Conservation (phyloP, 805 yeast species). For the Zygoascus bituminiphila region DNA sequence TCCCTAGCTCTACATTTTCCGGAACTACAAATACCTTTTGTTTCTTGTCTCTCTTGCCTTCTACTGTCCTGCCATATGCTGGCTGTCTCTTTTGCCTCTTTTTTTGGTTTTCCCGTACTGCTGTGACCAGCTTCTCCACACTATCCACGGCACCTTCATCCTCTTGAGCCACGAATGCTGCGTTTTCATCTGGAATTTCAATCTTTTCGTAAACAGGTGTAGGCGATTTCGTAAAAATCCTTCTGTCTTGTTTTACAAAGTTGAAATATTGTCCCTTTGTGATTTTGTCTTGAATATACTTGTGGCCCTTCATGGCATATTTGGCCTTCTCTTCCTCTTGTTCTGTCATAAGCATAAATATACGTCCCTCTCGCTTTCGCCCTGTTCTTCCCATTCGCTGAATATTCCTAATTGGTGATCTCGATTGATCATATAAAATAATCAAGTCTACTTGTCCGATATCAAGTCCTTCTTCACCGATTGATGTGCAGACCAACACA, state of each 20-base stretch:
- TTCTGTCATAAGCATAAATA: constrained; percentile 64
- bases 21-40: constrained; percentile 13
- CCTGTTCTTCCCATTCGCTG: constrained; percentile 99
- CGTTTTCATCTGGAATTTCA: constrained; percentile 64
- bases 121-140: not conserved
- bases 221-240: not conserved
- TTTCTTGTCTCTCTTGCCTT: constrained; percentile 3
- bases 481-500: constrained; percentile 87
- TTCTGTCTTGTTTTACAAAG: constrained; percentile 38
- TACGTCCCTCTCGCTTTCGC: constrained; percentile 82
- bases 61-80: not conserved
- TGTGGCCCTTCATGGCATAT: constrained; percentile 77
- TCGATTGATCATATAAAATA: constrained; percentile 85
- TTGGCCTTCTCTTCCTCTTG: constrained; percentile 74
- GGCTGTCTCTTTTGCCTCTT: not conserved
- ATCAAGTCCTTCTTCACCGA: constrained; percentile 97
- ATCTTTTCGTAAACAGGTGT: constrained; percentile 45
- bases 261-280: constrained; percentile 27
- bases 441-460: constrained; percentile 96
- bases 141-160: not conserved
- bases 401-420: constrained; percentile 85
- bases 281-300: constrained; percentile 64
- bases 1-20: constrained; percentile 17
- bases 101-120: not conserved
- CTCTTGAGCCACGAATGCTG: constrained; percentile 24